A percentile compares a stretch with the other conserved stretches of the same genome.
These are phyloP conservation scores for Trichoderma brevicompactum DNA, from an alignment of 2,329 filamentous ascomycete genomes.

Conservation along the genomic window DNA sequence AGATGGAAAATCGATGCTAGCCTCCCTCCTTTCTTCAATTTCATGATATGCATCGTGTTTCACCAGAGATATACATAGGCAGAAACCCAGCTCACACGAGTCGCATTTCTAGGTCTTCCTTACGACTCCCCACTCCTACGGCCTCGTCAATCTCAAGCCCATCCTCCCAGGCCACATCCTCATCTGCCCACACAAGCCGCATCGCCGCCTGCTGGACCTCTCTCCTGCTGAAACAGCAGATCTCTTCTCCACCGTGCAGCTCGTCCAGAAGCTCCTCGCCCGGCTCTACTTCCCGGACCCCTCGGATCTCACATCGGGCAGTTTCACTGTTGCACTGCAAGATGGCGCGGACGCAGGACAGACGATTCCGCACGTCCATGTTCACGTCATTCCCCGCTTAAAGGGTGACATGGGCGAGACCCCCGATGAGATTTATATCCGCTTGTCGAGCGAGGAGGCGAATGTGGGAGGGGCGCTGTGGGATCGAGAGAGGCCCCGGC, in stretches of 20 bases:
- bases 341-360: conserved; percentile 90
- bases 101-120: conserved; percentile 75
- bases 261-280: conserved; percentile 76
- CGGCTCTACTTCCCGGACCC: conserved; percentile 58
- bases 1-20: background rate
- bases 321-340: conserved; percentile 94
- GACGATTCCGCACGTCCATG: conserved; percentile 91
- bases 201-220: conserved; percentile 77
- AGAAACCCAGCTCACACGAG: background rate
- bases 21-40: background rate
- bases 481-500: conserved; percentile 55
- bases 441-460: conserved; percentile 82
- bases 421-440: conserved; percentile 76
- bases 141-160: conserved; percentile 93
- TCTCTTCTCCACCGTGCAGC: conserved; percentile 85
- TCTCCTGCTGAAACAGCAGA: conserved; percentile 72
- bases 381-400: conserved; percentile 82
- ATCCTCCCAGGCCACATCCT: conserved; percentile 92
- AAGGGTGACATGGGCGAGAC: conserved; percentile 55
- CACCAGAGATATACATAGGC: background rate
- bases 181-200: conserved; percentile 73
- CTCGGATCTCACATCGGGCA: conserved; percentile 60
- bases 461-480: conserved; percentile 75
- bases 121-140: conserved; percentile 77
- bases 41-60: background rate